Conservation (phyloP, 106 monocot genomes). For the Gastrodia elata region DNA sequence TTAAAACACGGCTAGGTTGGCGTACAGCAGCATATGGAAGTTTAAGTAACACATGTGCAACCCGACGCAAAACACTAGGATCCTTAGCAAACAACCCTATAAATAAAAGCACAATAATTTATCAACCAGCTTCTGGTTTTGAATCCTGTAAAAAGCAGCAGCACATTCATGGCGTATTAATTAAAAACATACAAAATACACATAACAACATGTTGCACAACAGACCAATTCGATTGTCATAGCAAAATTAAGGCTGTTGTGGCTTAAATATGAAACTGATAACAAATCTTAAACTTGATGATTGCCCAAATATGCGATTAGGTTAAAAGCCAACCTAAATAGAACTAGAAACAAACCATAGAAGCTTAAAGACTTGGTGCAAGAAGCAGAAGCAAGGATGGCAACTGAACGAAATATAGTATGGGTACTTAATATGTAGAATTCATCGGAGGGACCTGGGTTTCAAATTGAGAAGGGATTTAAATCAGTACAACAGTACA, state of each 20-base stretch:
- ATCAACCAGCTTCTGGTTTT: background rate
- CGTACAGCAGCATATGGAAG: slow-evolving; percentile 57
- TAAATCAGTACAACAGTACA: too few relatives aligned
- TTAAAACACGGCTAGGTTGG: slow-evolving; percentile 62
- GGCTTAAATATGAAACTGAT: background rate
- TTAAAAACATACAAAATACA: background rate
- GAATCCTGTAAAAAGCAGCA: background rate
- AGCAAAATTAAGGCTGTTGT: background rate
- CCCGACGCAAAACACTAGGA: slow-evolving; percentile 67
- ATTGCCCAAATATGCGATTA: background rate
- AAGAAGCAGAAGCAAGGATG: background rate
- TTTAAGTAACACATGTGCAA: slow-evolving; percentile 63
- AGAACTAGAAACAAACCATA: background rate
- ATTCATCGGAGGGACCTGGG: too few relatives aligned
- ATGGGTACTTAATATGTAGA: background rate
- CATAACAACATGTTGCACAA: background rate
- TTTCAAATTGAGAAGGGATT: too few relatives aligned
- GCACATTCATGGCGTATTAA: background rate
- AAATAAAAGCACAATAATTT: slow-evolving; percentile 2
- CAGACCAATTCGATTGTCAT: background rate
- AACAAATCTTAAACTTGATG: too few relatives aligned
- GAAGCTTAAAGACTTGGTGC: background rate
- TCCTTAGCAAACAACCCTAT: slow-evolving; percentile 85
- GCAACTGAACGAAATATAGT: background rate
- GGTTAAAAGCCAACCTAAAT: background rate